Evolutionary conservation across 1,139 yeast species (phyloP), one percentile per base, ranked within the genome.

Genomic region (Wickerhamomyces sp.): DNA sequence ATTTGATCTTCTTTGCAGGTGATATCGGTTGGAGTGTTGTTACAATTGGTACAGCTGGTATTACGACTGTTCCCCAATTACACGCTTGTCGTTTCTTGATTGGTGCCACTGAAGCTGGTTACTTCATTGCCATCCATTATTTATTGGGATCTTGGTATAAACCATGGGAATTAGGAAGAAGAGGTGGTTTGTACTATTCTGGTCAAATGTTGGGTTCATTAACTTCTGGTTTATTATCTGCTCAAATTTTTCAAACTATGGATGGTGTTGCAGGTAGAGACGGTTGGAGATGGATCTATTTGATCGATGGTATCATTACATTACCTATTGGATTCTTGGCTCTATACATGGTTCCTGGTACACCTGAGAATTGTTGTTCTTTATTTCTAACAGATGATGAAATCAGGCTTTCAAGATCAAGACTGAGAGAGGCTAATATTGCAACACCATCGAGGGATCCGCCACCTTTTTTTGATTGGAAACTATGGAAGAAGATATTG

Each of bases 231-330:
- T 67, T 78, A 34, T 59, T 81, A 23, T 80, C 81, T 34, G 74
- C 82, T n/a, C 73, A 78, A 7, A 72, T 78, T 31, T 73, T 62
- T 47, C 57, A 70, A 31, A 48, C 57, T 18, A 51, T 77, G 48
- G 60, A 67, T 38, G 75, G 74, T 8, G 47, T 46, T 3, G 51
- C 49, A 22, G 80, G 81, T 2, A 57, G 72, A 31, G 68, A 59
- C 15, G 72, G 80, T 5, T 78, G 84, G 84, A 68, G 77, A 54
- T 77, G 84, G 84, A 64, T 77, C 38, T 77, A 76, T 45, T 70
- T 77, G 33, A 65, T 77, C 39, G 83, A 75, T 53, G 78, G 75
- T 24, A 57, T 72, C 23, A 64, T 74, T 13, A 72, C 80, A 1
- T 40, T 72, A 5, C 75, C 75, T 4, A 69, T 75, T 33, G 70